Evolutionary conservation across 2,329 filamentous ascomycete species (phyloP).

Genomic region (Hypoxylon sp.): DNA sequence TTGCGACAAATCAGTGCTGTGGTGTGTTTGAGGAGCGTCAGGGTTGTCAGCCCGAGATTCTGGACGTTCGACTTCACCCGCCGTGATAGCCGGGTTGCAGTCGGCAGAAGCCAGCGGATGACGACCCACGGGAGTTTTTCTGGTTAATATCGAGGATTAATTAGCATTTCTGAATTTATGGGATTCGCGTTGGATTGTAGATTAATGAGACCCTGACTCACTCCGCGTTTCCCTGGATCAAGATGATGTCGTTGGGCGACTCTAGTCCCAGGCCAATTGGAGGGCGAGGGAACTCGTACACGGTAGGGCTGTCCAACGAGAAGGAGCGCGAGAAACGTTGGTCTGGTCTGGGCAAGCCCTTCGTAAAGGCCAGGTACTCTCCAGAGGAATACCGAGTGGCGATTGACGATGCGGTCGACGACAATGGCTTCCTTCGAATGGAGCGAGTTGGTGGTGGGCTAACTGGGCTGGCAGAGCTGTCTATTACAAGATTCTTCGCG

Average conservation of each 20-base stretch:
- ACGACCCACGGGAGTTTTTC: constrained; percentile 46
- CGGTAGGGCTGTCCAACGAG: constrained; percentile 72
- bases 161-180: constrained; percentile 43
- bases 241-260: constrained; percentile 40
- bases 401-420: constrained; percentile 67
- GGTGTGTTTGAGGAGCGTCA: constrained; percentile 61
- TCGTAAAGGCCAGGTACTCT: constrained; percentile 55
- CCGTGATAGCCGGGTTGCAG: constrained; percentile 45
- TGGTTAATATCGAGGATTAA: constrained; percentile 49
- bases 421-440: constrained; percentile 74
- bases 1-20: constrained; percentile 61
- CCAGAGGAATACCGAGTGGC: constrained; percentile 64
- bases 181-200: constrained; percentile 48
- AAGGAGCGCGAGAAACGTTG: constrained; percentile 68
- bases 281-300: constrained; percentile 69
- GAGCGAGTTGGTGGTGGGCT: constrained; percentile 47
- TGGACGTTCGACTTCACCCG: constrained; percentile 51
- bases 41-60: constrained; percentile 56
- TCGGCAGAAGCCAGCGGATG: constrained; percentile 44
- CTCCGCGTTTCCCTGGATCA: constrained; percentile 47
- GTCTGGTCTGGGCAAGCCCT: constrained; percentile 65
- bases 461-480: constrained; percentile 41
- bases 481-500: constrained; percentile 52
- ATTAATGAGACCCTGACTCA: constrained; percentile 54
- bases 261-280: constrained; percentile 46